Evolutionary conservation across 345 rosid species (phyloP).

Genomic region (Melaleuca quinquenervia): DNA sequence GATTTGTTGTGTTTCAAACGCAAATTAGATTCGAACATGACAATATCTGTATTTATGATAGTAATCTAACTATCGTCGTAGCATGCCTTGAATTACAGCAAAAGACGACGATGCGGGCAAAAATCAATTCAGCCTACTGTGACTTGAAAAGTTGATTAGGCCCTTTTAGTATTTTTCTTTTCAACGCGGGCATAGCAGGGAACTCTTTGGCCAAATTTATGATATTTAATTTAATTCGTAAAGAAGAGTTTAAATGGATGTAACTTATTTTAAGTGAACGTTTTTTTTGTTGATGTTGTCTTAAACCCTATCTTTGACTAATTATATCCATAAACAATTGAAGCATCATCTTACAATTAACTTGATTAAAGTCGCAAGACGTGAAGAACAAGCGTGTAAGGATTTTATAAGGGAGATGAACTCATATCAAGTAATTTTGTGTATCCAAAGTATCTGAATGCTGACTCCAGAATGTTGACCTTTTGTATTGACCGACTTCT

Average conservation of each 20-base stretch:
- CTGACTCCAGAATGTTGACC: background rate
- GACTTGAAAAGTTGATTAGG: no score
- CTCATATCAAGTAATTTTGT: no score
- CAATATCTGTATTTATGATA: background rate
- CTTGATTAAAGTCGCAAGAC: background rate
- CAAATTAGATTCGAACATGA: background rate
- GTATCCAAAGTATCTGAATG: background rate
- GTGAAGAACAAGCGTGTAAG: background rate
- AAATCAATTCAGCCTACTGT: no score
- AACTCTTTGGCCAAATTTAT: no score
- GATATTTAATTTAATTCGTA: no score
- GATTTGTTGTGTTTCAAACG: background rate
- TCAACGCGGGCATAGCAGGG: no score
- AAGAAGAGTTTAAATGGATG: background rate
- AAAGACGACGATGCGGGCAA: no score
- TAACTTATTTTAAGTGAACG: background rate
- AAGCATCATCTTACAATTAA: background rate
- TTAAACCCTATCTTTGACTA: background rate
- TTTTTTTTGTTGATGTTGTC: background rate
- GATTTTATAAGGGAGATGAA: background rate
- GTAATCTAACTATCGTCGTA: background rate
- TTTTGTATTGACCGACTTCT: no score
- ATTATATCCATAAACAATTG: background rate
- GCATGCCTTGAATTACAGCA: background rate
- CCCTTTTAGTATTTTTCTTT: no score